Evolutionary conservation across 345 rosid species (phyloP).

Genomic region (Odontarrhena argentea): DNA sequence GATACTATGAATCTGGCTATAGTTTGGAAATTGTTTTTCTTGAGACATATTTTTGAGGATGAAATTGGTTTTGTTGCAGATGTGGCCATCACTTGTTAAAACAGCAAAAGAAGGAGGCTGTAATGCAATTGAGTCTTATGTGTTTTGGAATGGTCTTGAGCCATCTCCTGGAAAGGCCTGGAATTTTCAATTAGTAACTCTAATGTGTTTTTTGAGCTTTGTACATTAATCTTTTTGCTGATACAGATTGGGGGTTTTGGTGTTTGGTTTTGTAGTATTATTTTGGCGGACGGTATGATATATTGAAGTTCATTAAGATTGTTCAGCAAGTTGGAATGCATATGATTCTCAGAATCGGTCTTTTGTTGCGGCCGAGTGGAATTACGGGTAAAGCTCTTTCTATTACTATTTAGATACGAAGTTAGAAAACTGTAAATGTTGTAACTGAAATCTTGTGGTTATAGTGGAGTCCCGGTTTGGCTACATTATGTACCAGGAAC

Average conservation of each 20-base stretch:
- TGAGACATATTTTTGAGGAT: not conserved
- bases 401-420: not conserved
- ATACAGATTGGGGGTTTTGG: not conserved
- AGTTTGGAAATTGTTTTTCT: not conserved
- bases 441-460: slow-evolving; percentile 28
- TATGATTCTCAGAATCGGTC: slow-evolving; percentile 94
- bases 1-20: slow-evolving; percentile 1
- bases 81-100: slow-evolving; percentile 87
- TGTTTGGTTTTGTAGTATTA: slow-evolving; percentile 55
- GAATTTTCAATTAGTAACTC: slow-evolving; percentile 21
- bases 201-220: no score
- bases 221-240: not conserved
- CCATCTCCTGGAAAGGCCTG: slow-evolving; percentile 69
- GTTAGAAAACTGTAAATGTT: not conserved
- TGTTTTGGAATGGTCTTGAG: slow-evolving; percentile 96
- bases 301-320: slow-evolving; percentile 84
- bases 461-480: slow-evolving; percentile 91
- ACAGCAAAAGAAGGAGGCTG: slow-evolving; percentile 92
- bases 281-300: slow-evolving; percentile 78
- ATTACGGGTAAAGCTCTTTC: slow-evolving; percentile 61
- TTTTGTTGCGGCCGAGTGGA: slow-evolving; percentile 92
- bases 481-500: slow-evolving; percentile 86
- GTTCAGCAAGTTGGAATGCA: slow-evolving; percentile 90
- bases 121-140: slow-evolving; percentile 81
- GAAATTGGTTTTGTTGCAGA: slow-evolving; percentile 42